phyloP scores from a whole-genome alignment of 1,284 basidiomycete species.

The Macrocystidia cucumis region DNA sequence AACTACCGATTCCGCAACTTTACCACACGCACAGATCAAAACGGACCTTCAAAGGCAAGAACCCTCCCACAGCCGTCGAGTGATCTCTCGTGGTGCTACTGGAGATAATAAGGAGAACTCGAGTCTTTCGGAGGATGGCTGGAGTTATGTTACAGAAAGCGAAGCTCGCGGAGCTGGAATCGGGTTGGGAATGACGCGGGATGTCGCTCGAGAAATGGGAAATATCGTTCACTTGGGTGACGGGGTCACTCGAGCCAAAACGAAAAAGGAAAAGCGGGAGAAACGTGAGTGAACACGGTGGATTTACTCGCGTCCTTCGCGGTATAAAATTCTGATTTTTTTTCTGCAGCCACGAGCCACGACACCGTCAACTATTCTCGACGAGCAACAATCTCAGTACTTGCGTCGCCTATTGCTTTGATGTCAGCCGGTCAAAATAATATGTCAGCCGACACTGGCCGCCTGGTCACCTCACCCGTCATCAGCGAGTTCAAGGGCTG shows the following conservation, averaged over 20 bases:
- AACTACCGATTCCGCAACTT: too few species aligned
- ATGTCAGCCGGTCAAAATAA: constrained; percentile 8
- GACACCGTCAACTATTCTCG: too few species aligned
- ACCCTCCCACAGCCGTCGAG: too few species aligned
- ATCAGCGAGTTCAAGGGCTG: constrained; percentile 78
- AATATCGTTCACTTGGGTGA: constrained; percentile 32
- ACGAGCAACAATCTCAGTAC: constrained; percentile 27
- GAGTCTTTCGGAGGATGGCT: constrained; percentile 24
- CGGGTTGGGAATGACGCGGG: constrained; percentile 34
- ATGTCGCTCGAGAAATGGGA: constrained; percentile 41
- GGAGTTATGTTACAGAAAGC: constrained; percentile 26
- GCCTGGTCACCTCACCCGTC: constrained; percentile 34
- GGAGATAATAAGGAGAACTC: constrained; percentile 49
- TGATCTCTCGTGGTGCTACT: constrained; percentile 7
- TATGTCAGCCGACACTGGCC: constrained; percentile 16
- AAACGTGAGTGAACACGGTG: constrained; percentile 44
- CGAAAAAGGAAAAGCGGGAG: constrained; percentile 41
- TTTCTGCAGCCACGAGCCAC: constrained; percentile 11
- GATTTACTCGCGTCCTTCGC: neutral
- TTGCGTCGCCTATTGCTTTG: constrained; percentile 29
- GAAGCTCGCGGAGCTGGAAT: constrained; percentile 27
- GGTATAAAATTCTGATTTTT: neutral
- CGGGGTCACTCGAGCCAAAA: constrained; percentile 23
- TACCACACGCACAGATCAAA: too few species aligned
- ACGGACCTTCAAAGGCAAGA: too few species aligned